phyloP scores from a whole-genome alignment of 805 yeast species.

The Wickerhamiella dianesei region DNA sequence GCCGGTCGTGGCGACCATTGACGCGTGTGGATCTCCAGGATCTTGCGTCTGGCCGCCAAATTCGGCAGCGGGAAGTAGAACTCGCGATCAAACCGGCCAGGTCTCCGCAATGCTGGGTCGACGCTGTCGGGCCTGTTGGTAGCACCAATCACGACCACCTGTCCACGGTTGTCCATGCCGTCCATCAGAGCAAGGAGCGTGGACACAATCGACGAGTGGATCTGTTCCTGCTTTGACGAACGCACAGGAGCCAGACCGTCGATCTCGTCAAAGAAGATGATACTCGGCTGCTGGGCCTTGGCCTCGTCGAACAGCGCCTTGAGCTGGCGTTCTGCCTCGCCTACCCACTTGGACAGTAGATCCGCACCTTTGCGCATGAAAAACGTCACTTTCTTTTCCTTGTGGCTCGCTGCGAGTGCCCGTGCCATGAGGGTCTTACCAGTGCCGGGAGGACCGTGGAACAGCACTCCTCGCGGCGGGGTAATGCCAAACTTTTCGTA shows the following conservation, averaged over 20 bases:
- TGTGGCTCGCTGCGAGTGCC: conserved; percentile 86
- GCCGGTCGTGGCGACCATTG: conserved; percentile 74
- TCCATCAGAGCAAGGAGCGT: conserved; percentile 93
- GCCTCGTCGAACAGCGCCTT: conserved; percentile 91
- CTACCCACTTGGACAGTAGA: conserved; percentile 95
- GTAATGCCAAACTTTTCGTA: conserved; percentile 81
- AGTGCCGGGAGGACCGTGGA: conserved; percentile 99
- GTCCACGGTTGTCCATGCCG: conserved; percentile 98
- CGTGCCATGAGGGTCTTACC: conserved; percentile 98
- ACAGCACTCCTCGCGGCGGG: conserved; percentile 93
- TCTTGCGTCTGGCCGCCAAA: conserved; percentile 58
- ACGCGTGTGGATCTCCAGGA: conserved; percentile 71
- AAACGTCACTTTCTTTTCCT: conserved; percentile 76
- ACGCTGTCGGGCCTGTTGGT: conserved; percentile 95
- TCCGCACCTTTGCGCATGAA: conserved; percentile 99
- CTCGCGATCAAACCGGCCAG: conserved; percentile 94
- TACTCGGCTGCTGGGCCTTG: conserved; percentile 85
- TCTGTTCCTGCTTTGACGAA: conserved; percentile 94
- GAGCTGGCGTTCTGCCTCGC: conserved; percentile 94
- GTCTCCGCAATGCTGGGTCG: conserved; percentile 95
- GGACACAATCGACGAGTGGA: conserved; percentile 93
- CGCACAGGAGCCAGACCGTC: conserved; percentile 98
- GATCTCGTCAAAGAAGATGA: conserved; percentile 93
- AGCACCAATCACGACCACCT: conserved; percentile 95
- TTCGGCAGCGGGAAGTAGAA: conserved; percentile 93